Evolutionary conservation across 495 filamentous ascomycete species (phyloP), one percentile per base, ranked within the genome.

Genomic region (Chaetomium tenue): DNA sequence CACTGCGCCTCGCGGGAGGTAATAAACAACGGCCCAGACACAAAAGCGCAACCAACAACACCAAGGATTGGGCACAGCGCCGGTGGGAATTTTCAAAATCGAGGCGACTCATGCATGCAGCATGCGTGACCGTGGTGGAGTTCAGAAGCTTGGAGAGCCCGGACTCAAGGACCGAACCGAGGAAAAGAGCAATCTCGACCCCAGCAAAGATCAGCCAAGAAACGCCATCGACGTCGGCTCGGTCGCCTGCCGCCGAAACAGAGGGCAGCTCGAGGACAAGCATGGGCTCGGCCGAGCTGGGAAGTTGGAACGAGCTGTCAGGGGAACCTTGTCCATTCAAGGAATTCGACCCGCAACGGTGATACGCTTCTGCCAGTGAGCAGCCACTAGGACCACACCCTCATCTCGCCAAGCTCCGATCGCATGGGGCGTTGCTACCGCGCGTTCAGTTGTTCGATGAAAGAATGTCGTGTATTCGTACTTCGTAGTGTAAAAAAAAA

Each of bases 271-370:
- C 40, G 15, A 44, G 40, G 13, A 44, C 40, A 42, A 6, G 26
- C 22, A 48, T n/a, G 8, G n/a, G 50, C 50, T 64, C 33, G 61
- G 61, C 52, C 62, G 62, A 61, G 63, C 56, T 66, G 56, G 50
- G 63, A 63, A 66, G 60, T 59, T 69, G 63, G 56, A 63, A 62
- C 53, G 58, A 58, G 44, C 52, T 55, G 39, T 63, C 66, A 64
- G 62, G 66, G 62, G 54, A 51, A 33, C 66, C 66, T 39, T 64
- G 58, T 63, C 63, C 66, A 46, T 68, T 60, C 70, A 61, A 59
- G 63, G 66, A 66, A 67, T 60, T 25, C 50, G 64, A 55, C 62
- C 58, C 61, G 39, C 46, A 60, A 26, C 23, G 37, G 48, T 68
- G 66, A 58, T 65, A 70, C 64, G 26, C 26, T 52, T 54, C 53